phyloP scores from a whole-genome alignment of 306 rosid species.

The Prunus persica region Prunus_persica_NCBIv2 NC_034016.1:20827501-20828000 shows the following conservation, averaged over 20 bases:
- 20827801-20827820: constrained; percentile 78
- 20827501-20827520: constrained; percentile 88
- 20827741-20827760: constrained; percentile 93
- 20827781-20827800: constrained; percentile 71
- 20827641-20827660: background rate
- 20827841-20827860: constrained; percentile 77
- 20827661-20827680: background rate
- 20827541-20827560: constrained; percentile 80
- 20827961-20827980: background rate
- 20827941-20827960: constrained; percentile 3
- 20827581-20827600: constrained; percentile 61
- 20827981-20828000: background rate
- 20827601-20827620: constrained; percentile 15
- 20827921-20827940: background rate
- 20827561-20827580: constrained; percentile 56
- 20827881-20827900: background rate
- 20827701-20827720: constrained; percentile 17
- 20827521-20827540: constrained; percentile 93
- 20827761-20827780: constrained; percentile 81
- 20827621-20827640: constrained; percentile 11
- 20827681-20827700: constrained; percentile 5
- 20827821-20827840: constrained; percentile 86
- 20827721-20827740: constrained; percentile 99
- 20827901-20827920: background rate
- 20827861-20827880: constrained; percentile 64